Evolutionary conservation across 148 eudicot genomes (phyloP), one percentile per base, ranked within the genome.

Genomic region (Rhododendron molle): DNA sequence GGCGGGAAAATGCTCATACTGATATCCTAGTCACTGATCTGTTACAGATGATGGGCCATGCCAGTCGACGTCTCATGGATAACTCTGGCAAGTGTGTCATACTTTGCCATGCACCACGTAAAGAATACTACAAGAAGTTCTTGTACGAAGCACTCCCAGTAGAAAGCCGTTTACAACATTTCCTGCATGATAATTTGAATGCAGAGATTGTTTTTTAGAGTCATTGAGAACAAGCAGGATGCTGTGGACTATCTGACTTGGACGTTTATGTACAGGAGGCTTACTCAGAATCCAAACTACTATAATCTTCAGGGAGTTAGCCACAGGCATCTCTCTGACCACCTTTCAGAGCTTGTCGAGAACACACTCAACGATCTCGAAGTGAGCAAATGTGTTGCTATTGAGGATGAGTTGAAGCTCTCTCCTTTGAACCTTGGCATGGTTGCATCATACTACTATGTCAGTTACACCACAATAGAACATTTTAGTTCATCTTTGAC

Each of bases 1-100:
- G 99, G 40, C 87, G 92, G 80, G 95, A 94, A 85, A 95, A 95
- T 85, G 93, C 97, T 40, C 99, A 95, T 62, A 90, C 93, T 38
- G 99, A 96, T 88, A 95, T 95, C 84, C 97, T 97, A 1, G 97
- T 96, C 5, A 92, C 98, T 80, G 99, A 96, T 90, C 90, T 96
- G 79, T 84, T 95, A 83, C 98, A 96, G 93, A 96, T 96, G 99
- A 96, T 95, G 97, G 98, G 98, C 80, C 97, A 93, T 91, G 98
- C 99, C 49, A 92, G 98, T 86, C 92, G 98, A 58, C 99, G 98
- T 86, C 94, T 94, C 80, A 82, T 93, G 30, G 99, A 96, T 83
- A 95, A 92, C 72, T 92, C 94, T 32, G 97, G 99, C 13, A 95
- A 94, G 84, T 95, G 96, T 90, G 95, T 96, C 76, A 95, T 96